Base-by-base conservation (phyloP, 192 early-diverging fungal genomes). In the Gonapodya sp. region DNA sequence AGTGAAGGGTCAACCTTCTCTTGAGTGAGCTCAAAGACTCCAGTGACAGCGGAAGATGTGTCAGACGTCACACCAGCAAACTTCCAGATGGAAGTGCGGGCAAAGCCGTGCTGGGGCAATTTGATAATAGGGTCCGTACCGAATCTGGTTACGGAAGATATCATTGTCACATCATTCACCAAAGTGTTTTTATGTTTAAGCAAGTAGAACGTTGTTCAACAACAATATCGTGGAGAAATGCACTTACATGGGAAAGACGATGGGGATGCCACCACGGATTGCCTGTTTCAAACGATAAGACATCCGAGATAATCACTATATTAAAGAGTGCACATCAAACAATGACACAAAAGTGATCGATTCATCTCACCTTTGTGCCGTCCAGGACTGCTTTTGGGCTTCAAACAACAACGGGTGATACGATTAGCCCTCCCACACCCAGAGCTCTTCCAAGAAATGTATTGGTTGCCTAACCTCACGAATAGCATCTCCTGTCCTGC, bases 331-430 rank as follows among this genome's bases (percentile, higher is more conserved):
- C n/a, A 73, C 24, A 73, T 78, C n/a, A 24, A 33, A 78, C 34
- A 78, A 78, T 2, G 24, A 24, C 36, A 2, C n/a, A 78, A 33
- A 16, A 35, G 36, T 46, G 72, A 80, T n/a, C n/a, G n/a, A n/a
- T n/a, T n/a, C n/a, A n/a, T n/a, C n/a, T n/a, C n/a, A 94, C 93
- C 88, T 96, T 98, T 84, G 91, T 90, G 36, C 95, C 96, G 84
- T 99, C 92, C 0, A 96, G 86, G 35, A 92, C 87, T 31, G 96
- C 93, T 80, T 91, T 89, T 36, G 85, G 86, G 86, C 95, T 97
- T 80, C 73, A 36, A 14, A 79, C 35, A n/a, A n/a, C n/a, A n/a
- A n/a, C n/a, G n/a, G 34, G 46, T 16, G 8, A 31, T 32, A 78
- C 35, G 64, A 78, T 73, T 35, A n/a, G n/a, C n/a, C n/a, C n/a